Evolutionary conservation across 768 basidiomycete species (phyloP).

Genomic region (Leccinum imitatum): DNA sequence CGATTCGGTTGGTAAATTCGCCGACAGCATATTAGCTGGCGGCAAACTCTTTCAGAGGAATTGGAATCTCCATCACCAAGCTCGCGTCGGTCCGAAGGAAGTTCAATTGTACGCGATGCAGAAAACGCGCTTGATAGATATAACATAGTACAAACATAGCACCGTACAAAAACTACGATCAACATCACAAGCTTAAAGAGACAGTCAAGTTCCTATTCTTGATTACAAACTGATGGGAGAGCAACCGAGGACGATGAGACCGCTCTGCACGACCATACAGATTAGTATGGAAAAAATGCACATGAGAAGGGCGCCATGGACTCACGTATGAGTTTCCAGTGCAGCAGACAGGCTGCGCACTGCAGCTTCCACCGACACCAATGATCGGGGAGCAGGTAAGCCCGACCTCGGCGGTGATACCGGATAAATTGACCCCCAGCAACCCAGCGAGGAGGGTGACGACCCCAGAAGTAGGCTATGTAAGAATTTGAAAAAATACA

Average conservation of each 20-base stretch:
- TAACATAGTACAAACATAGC: too few relatives aligned
- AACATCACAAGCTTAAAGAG: too few relatives aligned
- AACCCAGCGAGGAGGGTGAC: background rate
- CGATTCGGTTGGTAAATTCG: too few relatives aligned
- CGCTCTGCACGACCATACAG: background rate
- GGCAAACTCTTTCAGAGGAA: too few relatives aligned
- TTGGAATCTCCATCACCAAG: too few relatives aligned
- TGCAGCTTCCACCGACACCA: background rate
- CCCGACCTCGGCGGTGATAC: background rate
- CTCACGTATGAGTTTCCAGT: conserved; percentile 1
- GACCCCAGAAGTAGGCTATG: background rate
- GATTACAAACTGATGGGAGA: background rate
- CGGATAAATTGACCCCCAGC: background rate
- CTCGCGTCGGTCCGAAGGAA: too few relatives aligned
- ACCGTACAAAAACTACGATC: too few relatives aligned
- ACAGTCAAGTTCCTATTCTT: too few relatives aligned
- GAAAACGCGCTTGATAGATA: too few relatives aligned
- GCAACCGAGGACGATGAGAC: conserved; percentile 2
- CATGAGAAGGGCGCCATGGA: background rate
- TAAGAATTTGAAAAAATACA: background rate
- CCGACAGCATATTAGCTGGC: too few relatives aligned
- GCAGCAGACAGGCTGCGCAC: conserved; percentile 4
- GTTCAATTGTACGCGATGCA: too few relatives aligned
- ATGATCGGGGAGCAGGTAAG: background rate
- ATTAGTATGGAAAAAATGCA: too few relatives aligned